phyloP scores from a whole-genome alignment of 805 yeast genomes.

The Naumovozyma baii region DNA sequence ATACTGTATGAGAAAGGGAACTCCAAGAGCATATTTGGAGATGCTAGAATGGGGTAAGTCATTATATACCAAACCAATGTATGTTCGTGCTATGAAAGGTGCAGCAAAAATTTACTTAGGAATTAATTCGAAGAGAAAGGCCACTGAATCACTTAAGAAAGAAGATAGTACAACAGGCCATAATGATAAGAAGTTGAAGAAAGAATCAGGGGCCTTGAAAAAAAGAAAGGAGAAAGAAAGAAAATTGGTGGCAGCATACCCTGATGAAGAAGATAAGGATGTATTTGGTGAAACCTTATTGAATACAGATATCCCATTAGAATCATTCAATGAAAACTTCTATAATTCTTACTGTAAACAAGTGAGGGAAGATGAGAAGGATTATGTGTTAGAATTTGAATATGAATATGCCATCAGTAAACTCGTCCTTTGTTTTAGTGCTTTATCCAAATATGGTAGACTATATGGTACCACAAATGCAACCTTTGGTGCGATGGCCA shows the following conservation, averaged over 20 bases:
- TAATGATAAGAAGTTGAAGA: constrained; percentile 44
- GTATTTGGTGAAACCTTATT: constrained; percentile 44
- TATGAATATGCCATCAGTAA: constrained; percentile 23
- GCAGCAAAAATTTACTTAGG: constrained; percentile 49
- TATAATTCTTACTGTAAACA: constrained; percentile 34
- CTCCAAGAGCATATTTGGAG: constrained; percentile 72
- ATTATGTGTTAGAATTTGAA: constrained; percentile 23
- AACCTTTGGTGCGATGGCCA: constrained; percentile 22
- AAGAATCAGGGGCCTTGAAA: constrained; percentile 39
- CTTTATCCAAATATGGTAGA: constrained; percentile 19
- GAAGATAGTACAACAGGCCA: constrained; percentile 6
- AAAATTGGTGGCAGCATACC: constrained; percentile 32
- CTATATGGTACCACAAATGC: constrained; percentile 12
- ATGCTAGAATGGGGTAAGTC: constrained; percentile 77
- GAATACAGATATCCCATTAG: constrained; percentile 33
- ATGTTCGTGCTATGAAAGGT: constrained; percentile 59
- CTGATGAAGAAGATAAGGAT: constrained; percentile 51
- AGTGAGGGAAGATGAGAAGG: constrained; percentile 33
- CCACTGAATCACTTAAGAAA: constrained; percentile 5
- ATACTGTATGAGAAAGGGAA: constrained; percentile 83
- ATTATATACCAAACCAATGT: constrained; percentile 60
- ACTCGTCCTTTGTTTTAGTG: constrained; percentile 24
- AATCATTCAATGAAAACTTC: constrained; percentile 36
- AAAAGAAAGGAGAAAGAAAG: constrained; percentile 49
- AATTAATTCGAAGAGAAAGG: constrained; percentile 9